phyloP scores from a whole-genome alignment of 2,329 filamentous ascomycete species.

The Cordyceps militaris region DNA sequence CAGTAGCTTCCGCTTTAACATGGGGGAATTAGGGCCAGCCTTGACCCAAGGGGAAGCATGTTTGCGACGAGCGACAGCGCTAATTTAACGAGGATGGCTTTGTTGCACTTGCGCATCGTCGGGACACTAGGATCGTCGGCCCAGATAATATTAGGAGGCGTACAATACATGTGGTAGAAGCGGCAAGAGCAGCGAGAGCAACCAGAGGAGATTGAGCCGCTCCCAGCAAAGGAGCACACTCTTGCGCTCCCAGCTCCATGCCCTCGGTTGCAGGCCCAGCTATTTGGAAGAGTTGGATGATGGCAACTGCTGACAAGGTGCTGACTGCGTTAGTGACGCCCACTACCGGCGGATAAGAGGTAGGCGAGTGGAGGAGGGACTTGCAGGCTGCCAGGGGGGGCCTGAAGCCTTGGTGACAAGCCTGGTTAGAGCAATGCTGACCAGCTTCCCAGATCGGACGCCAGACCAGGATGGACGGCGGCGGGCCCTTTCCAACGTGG shows the following conservation, averaged over 20 bases:
- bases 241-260: too few species aligned
- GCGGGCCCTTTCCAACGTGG: conserved; percentile 4
- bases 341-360: neutral
- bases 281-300: too few species aligned
- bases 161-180: neutral
- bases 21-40: neutral
- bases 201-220: neutral
- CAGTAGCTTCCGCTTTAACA: neutral
- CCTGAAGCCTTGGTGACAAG: neutral
- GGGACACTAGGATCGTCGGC: neutral
- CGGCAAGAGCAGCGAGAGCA: neutral
- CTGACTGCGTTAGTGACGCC: too few species aligned
- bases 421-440: neutral
- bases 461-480: conserved; percentile 1
- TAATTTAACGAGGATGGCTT: neutral
- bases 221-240: too few species aligned
- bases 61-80: neutral
- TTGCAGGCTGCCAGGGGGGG: neutral
- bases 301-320: too few species aligned
- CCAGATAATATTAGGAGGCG: neutral
- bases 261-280: too few species aligned
- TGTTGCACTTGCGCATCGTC: neutral
- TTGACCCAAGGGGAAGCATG: neutral
- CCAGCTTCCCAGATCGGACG: conserved; percentile 10
- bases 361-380: neutral